Evolutionary conservation across 345 rosid genomes (phyloP).

Genomic region (Iberis pinnata): DNA sequence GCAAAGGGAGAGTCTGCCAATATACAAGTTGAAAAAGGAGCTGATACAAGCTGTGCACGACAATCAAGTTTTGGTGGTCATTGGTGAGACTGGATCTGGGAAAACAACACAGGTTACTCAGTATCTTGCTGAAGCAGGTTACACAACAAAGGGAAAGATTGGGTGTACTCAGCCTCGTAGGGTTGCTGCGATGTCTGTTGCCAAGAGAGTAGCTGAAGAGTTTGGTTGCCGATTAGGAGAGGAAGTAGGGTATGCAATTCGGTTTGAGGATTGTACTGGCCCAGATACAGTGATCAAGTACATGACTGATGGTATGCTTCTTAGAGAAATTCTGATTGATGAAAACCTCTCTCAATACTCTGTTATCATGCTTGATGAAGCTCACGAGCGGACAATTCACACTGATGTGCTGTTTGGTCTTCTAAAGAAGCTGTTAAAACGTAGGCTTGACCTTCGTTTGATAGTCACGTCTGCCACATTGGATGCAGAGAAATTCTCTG

Average conservation of each 20-base stretch:
- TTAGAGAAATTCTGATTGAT: slow-evolving; percentile 61
- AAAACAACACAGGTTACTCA: slow-evolving; percentile 87
- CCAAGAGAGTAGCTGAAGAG: slow-evolving; percentile 87
- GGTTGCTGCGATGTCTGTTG: slow-evolving; percentile 85
- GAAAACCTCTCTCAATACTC: slow-evolving; percentile 72
- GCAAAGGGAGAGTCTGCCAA: slow-evolving; percentile 83
- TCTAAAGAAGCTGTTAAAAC: slow-evolving; percentile 59
- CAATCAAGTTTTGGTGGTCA: slow-evolving; percentile 73
- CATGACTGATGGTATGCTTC: slow-evolving; percentile 87
- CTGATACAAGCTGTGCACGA: slow-evolving; percentile 79
- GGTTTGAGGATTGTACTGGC: slow-evolving; percentile 81
- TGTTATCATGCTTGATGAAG: slow-evolving; percentile 77
- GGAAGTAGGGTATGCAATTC: slow-evolving; percentile 80
- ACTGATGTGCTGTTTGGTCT: slow-evolving; percentile 82
- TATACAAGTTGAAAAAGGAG: slow-evolving; percentile 80
- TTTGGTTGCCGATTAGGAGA: slow-evolving; percentile 81
- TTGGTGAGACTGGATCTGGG: slow-evolving; percentile 86
- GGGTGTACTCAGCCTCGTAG: slow-evolving; percentile 87
- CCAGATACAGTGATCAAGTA: slow-evolving; percentile 83
- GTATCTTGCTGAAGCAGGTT: slow-evolving; percentile 75
- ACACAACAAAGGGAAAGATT: slow-evolving; percentile 65
- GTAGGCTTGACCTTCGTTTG: slow-evolving; percentile 60
- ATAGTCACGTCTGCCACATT: slow-evolving; percentile 79
- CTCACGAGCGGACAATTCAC: slow-evolving; percentile 81
- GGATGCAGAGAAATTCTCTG: slow-evolving; percentile 78